Conservation (phyloP, 495 filamentous ascomycete species). For the Neurospora africana region DNA sequence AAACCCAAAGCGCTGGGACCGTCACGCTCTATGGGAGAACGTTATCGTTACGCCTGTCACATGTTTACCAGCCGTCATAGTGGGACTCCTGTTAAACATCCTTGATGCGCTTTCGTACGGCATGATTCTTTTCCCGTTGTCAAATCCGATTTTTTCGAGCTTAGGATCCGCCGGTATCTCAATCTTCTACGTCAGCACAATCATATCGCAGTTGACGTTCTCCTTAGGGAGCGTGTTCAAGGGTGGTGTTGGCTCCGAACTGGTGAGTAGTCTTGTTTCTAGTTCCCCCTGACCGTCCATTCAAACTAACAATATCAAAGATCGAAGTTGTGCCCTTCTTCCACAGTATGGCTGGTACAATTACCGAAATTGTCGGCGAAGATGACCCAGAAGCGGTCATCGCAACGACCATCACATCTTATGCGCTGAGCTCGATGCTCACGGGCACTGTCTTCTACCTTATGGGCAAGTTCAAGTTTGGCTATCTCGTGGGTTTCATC, state of each 20-base stretch:
- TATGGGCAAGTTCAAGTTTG: constrained; percentile 76
- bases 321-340: constrained; percentile 98
- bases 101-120: constrained; percentile 92
- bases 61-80: constrained; percentile 71
- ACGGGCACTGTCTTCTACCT: constrained; percentile 85
- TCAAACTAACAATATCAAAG: constrained; percentile 23
- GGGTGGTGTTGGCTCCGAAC: constrained; percentile 90
- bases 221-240: constrained; percentile 82
- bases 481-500: constrained; percentile 90
- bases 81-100: constrained; percentile 84
- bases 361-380: constrained; percentile 65
- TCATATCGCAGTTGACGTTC: constrained; percentile 88
- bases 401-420: constrained; percentile 84
- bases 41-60: constrained; percentile 55
- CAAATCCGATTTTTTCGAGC: constrained; percentile 67
- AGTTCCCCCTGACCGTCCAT: neutral
- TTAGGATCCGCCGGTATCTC: constrained; percentile 90
- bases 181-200: constrained; percentile 97
- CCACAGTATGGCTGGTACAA: constrained; percentile 90
- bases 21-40: constrained; percentile 49
- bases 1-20: constrained; percentile 66
- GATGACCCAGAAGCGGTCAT: constrained; percentile 75
- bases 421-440: constrained; percentile 80
- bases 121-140: constrained; percentile 92
- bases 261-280: constrained; percentile 42